Evolutionary conservation across 1,284 basidiomycete genomes (phyloP).

Genomic region (Pseudozyma sp.): DNA sequence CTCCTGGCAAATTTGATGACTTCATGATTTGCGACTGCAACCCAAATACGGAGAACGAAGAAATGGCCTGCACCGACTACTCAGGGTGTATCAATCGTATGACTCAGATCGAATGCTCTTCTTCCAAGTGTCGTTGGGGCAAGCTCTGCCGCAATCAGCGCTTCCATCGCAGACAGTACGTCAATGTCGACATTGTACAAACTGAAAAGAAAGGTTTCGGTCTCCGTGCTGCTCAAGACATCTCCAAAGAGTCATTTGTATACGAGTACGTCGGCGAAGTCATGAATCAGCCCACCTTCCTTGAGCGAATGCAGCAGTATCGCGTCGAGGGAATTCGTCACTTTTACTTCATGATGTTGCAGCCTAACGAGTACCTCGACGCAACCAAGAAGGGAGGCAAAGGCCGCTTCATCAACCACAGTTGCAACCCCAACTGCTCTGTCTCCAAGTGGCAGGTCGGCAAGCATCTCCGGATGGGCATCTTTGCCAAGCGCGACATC

Average conservation of each 20-base stretch:
- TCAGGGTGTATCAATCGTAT: conserved; percentile 97
- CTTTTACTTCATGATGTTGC: conserved; percentile 99
- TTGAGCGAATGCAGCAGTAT: conserved; percentile 93
- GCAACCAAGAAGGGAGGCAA: conserved; percentile 97
- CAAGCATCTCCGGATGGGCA: conserved; percentile 92
- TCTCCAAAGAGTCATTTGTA: conserved; percentile 85
- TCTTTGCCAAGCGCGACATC: conserved; percentile 90
- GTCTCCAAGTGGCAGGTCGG: conserved; percentile 99
- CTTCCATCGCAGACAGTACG: conserved; percentile 87
- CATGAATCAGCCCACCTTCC: conserved; percentile 85
- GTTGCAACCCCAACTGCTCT: conserved; percentile 96
- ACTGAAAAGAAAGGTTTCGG: conserved; percentile 98
- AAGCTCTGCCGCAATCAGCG: conserved; percentile 86
- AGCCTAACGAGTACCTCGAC: conserved; percentile 99
- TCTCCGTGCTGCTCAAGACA: conserved; percentile 79
- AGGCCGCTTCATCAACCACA: conserved; percentile 97
- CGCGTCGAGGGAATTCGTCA: conserved; percentile 91
- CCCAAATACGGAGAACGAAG: conserved; percentile 33
- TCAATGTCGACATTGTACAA: conserved; percentile 86
- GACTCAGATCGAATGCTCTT: conserved; percentile 94
- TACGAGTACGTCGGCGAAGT: conserved; percentile 99
- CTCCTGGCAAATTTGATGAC: conserved; percentile 82
- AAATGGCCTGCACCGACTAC: conserved; percentile 81
- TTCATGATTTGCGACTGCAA: conserved; percentile 64
- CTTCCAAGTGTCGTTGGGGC: conserved; percentile 86